Percentiles rank a stretch among this genome's conserved stretches.
These are phyloP conservation scores for Daldinia bambusicola DNA, from an alignment of 495 filamentous ascomycete species.

Conservation along the genomic window DNA sequence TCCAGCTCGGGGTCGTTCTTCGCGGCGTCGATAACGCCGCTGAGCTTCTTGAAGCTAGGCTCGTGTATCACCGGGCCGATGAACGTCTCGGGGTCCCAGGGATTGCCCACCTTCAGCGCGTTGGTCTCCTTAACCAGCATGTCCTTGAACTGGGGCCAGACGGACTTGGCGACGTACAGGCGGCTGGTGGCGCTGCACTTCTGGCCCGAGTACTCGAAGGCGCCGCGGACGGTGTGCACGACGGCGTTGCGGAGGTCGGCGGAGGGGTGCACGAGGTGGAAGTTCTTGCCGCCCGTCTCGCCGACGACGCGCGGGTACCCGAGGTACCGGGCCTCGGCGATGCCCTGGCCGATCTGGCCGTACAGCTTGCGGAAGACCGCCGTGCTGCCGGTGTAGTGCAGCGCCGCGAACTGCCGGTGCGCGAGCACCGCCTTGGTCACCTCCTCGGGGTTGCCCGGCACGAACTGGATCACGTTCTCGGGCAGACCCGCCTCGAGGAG, in stretches of 20 bases:
- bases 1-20: slow-evolving; percentile 72
- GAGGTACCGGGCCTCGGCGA: slow-evolving; percentile 73
- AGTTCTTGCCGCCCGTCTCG: slow-evolving; percentile 93
- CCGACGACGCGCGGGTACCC: slow-evolving; percentile 84
- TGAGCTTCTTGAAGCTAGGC: slow-evolving; percentile 75
- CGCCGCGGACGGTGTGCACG: slow-evolving; percentile 82
- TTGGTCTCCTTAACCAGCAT: slow-evolving; percentile 71
- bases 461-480: slow-evolving; percentile 81
- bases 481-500: slow-evolving; percentile 89
- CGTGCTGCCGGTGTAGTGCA: slow-evolving; percentile 86
- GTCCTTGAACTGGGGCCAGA: slow-evolving; percentile 73
- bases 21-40: slow-evolving; percentile 70
- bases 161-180: slow-evolving; percentile 74
- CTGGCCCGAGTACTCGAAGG: slow-evolving; percentile 91
- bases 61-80: slow-evolving; percentile 83
- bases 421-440: slow-evolving; percentile 74
- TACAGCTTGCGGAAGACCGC: slow-evolving; percentile 82
- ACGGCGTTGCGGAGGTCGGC: slow-evolving; percentile 82
- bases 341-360: slow-evolving; percentile 73
- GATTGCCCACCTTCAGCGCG: slow-evolving; percentile 73
- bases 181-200: slow-evolving; percentile 88
- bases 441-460: slow-evolving; percentile 78
- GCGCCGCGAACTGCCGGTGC: slow-evolving; percentile 76
- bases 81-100: slow-evolving; percentile 75
- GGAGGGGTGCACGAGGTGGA: slow-evolving; percentile 80